phyloP scores from a whole-genome alignment of 768 basidiomycete species.

The Mycena olivaceomarginata region DNA sequence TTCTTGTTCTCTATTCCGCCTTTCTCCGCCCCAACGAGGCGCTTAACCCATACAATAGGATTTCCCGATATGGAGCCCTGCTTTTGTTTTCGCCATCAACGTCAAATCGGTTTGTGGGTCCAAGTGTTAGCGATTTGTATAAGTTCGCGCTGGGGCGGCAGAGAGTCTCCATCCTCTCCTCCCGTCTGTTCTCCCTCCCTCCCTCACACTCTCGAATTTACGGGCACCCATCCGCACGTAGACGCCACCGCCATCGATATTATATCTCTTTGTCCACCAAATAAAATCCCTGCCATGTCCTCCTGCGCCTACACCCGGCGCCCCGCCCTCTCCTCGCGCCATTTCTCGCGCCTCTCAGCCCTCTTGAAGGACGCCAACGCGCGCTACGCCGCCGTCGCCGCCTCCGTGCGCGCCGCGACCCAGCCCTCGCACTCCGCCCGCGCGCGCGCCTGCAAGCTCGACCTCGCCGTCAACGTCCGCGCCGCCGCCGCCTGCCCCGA shows the following conservation, averaged over 20 bases:
- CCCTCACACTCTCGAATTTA: background rate
- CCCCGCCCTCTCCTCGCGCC: conserved; percentile 49
- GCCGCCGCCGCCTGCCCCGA: conserved; percentile 63
- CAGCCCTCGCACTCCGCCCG: conserved; percentile 68
- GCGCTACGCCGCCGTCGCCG: conserved; percentile 62
- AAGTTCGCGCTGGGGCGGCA: conserved; percentile 28
- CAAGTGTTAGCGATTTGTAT: conserved; percentile 41
- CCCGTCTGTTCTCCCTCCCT: background rate
- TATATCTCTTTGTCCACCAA: conserved; percentile 8
- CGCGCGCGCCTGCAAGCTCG: conserved; percentile 64
- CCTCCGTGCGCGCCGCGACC: conserved; percentile 56
- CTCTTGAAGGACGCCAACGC: conserved; percentile 66
- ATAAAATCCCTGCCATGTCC: conserved; percentile 10
- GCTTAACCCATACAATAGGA: conserved; percentile 42
- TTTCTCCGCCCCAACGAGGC: conserved; percentile 20
- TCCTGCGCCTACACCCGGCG: conserved; percentile 29
- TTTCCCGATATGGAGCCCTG: conserved; percentile 31
- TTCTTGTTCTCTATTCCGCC: conserved; percentile 8
- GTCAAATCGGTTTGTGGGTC: conserved; percentile 47
- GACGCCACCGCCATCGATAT: conserved; percentile 22
- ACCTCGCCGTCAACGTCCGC: conserved; percentile 65
- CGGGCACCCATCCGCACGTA: conserved; percentile 35
- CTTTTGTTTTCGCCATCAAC: conserved; percentile 41
- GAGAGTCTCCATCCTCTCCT: conserved; percentile 18
- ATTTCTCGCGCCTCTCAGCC: conserved; percentile 59